These are phyloP conservation scores for Claviceps sp. DNA, from an alignment of 2,329 filamentous ascomycete genomes.

Conservation along the genomic window DNA sequence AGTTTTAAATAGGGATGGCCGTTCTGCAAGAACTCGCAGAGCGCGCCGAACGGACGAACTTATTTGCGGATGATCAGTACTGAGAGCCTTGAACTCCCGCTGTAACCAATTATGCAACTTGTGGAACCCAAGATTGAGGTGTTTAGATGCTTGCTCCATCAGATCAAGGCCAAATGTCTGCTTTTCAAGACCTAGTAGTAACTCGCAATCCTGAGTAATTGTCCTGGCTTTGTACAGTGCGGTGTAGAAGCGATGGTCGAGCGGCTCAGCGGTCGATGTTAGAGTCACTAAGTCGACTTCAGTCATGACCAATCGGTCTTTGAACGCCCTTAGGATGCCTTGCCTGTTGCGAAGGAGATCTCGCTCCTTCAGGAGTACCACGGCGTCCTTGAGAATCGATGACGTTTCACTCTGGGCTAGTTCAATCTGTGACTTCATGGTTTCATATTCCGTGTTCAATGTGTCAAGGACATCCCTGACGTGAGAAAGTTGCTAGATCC, in stretches of 20 bases:
- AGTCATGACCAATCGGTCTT: constrained; percentile 68
- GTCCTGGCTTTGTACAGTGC: constrained; percentile 67
- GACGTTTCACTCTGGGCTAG: constrained; percentile 63
- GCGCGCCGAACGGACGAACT: constrained; percentile 72
- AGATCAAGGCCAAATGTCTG: constrained; percentile 80
- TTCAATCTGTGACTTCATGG: constrained; percentile 65
- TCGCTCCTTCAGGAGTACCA: constrained; percentile 57
- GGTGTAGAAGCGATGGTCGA: constrained; percentile 75
- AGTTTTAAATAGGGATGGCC: constrained; percentile 81
- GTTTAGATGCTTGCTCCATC: constrained; percentile 79
- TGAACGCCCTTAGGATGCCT: constrained; percentile 63
- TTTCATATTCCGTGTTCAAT: constrained; percentile 65
- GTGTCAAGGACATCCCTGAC: constrained; percentile 68
- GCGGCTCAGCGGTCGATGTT: constrained; percentile 65
- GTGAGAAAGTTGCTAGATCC: constrained; percentile 62
- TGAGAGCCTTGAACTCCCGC: constrained; percentile 79
- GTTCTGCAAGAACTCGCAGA: constrained; percentile 74
- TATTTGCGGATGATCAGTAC: constrained; percentile 89
- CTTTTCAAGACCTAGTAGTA: constrained; percentile 79
- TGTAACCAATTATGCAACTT: constrained; percentile 95
- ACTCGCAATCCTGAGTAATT: constrained; percentile 78
- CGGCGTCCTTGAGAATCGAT: constrained; percentile 65
- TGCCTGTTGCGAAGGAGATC: constrained; percentile 68
- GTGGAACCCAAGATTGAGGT: constrained; percentile 81
- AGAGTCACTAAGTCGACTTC: constrained; percentile 66